Evolutionary conservation across 768 basidiomycete genomes (phyloP), one percentile per base, ranked within the genome.

Genomic region (Pleurotus citrinopileatus): DNA sequence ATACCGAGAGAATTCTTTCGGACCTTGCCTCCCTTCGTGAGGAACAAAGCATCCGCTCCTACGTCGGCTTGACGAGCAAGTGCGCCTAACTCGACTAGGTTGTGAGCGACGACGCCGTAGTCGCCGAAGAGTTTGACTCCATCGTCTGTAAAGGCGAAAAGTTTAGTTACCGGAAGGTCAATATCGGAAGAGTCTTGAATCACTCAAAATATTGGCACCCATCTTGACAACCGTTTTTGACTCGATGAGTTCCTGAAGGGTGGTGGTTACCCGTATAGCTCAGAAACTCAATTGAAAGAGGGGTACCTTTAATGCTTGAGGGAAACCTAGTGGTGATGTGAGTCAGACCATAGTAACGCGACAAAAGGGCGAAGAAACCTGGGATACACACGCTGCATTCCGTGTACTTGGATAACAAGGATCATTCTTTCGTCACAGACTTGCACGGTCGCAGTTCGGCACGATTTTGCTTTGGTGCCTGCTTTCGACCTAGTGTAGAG

Each of bases 71-170:
- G 58, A 2, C 58, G 46, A 7, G 70, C 68, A 1, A 73, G 53
- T 10, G 57, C 60, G 2, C 70, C 71, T 1, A 74, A 68, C 55
- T 74, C 73, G 6, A 74, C 62, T 0, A 73, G 60, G 25, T 65
- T 67, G 32, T 63, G 61, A 19, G 65, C 62, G 37, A 72, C 54
- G n/a, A 73, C 64, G 2, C 73, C 73, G 55, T 71, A 73, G 54
- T 74, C 72, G 25, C 65, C 58, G 53, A 70, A 73, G 2, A 73
- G 59, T 51, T 74, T 74, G 53, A 60, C 67, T 12, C 70, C 73
- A 43, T 74, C 73, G 52, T 66, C 72, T 73, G 52, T 27, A 34
- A 29, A 43, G 4, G 2, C 23, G 13, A 13, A 32, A 37, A 45
- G 17, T 23, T 46, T 25, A 19, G 27, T 15, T 47, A 10, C 26